Evolutionary conservation across 2,329 filamentous ascomycete genomes (phyloP).

Genomic region (Fusarium acutatum): DNA sequence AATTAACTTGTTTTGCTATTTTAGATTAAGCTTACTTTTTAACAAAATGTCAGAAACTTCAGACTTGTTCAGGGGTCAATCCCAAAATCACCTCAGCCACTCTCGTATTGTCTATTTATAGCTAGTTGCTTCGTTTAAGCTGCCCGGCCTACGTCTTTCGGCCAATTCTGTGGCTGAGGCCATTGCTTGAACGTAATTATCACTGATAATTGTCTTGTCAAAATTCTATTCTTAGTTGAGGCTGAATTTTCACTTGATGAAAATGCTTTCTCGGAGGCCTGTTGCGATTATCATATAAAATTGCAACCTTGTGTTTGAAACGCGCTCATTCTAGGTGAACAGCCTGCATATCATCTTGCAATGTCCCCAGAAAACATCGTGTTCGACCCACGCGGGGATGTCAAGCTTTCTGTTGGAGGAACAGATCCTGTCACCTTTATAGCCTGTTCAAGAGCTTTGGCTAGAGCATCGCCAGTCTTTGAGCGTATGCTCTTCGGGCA

Average conservation of each 20-base stretch:
- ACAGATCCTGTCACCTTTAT: background rate
- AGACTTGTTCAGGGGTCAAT: background rate
- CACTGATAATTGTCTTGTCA: background rate
- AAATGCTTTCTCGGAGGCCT: background rate
- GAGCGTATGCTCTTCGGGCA: background rate
- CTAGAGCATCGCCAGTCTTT: background rate
- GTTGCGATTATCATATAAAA: background rate
- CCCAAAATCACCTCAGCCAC: background rate
- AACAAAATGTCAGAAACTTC: too few relatives aligned
- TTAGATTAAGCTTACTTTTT: background rate
- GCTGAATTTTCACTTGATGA: background rate
- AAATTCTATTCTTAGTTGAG: background rate
- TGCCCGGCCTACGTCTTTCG: too few relatives aligned
- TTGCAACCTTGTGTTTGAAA: too few relatives aligned
- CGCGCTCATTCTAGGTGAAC: too few relatives aligned
- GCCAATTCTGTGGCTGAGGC: background rate
- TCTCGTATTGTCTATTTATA: background rate
- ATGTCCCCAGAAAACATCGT: background rate
- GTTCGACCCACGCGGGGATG: background rate
- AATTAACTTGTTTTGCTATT: too few relatives aligned
- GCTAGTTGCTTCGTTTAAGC: background rate
- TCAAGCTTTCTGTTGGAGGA: background rate
- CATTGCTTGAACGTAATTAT: background rate
- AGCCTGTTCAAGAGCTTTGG: background rate
- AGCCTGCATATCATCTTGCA: background rate